phyloP scores from a whole-genome alignment of 192 early-diverging fungal genomes.

The Gonapodya sp. region DNA sequence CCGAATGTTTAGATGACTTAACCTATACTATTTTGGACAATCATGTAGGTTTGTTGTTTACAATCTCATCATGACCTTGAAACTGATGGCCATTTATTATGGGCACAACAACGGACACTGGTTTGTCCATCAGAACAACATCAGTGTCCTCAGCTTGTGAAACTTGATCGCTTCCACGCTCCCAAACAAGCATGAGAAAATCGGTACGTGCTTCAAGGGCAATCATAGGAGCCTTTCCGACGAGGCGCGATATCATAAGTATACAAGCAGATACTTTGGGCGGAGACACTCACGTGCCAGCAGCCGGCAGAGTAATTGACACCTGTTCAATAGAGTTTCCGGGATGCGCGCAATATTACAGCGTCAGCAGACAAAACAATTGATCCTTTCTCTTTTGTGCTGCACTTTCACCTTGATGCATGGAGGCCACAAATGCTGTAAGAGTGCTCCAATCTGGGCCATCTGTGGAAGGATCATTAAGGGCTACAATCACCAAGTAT shows the following conservation, averaged over 20 bases:
- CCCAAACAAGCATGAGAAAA: neutral
- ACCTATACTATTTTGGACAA: too few relatives aligned
- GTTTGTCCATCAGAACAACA: neutral
- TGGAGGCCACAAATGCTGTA: neutral
- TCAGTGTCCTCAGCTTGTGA: neutral
- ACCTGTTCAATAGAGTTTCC: too few relatives aligned
- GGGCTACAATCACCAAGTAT: conserved; percentile 75
- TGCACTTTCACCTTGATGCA: neutral
- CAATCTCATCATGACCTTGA: too few relatives aligned
- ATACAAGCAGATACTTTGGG: neutral
- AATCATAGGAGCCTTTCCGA: neutral
- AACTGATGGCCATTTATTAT: neutral
- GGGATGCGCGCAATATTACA: neutral
- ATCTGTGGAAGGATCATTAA: conserved; percentile 28
- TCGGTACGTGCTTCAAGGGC: neutral
- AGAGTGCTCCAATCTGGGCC: neutral
- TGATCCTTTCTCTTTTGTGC: neutral
- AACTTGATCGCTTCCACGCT: neutral
- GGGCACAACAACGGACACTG: neutral
- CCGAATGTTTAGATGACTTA: too few relatives aligned
- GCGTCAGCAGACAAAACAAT: neutral
- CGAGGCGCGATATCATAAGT: neutral
- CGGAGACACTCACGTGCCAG: neutral
- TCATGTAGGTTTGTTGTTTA: too few relatives aligned
- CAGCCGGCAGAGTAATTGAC: neutral